These are phyloP conservation scores for Trypanosoma melophagium DNA, from an alignment of 208 protist species.

Conservation along the genomic window DNA sequence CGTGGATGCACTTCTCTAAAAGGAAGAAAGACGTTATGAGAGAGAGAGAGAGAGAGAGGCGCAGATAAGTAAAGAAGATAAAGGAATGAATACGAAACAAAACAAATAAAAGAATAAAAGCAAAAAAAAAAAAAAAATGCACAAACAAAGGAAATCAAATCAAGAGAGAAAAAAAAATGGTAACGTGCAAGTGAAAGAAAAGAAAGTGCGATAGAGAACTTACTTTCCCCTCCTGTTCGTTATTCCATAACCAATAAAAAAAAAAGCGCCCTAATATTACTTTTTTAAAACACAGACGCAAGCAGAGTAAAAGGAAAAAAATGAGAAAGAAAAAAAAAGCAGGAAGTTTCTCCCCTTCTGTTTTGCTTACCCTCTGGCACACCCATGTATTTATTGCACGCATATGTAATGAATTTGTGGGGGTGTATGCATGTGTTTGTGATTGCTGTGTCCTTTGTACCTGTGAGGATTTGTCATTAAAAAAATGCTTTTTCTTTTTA, in stretches of 20 bases:
- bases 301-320: background rate
- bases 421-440: background rate
- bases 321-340: slow-evolving; percentile 2
- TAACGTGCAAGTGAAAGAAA: background rate
- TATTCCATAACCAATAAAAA: background rate
- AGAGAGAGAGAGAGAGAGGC: slow-evolving; percentile 1
- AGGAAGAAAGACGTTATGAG: background rate
- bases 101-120: slow-evolving; percentile 2
- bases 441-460: no score
- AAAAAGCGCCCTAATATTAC: slow-evolving; percentile 5
- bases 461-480: no score
- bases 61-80: slow-evolving; percentile 5
- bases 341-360: slow-evolving; percentile 4
- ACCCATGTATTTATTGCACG: background rate
- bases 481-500: no score
- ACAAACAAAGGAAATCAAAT: background rate
- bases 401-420: background rate
- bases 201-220: background rate
- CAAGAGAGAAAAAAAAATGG: background rate
- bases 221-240: background rate
- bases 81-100: background rate
- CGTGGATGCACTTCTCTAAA: no score
- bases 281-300: slow-evolving; percentile 2
- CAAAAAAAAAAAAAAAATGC: slow-evolving; percentile 9
- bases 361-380: slow-evolving; percentile 10